phyloP scores from a whole-genome alignment of 176 grass and related monocot genomes.

The Rhynchospora tenuis region DNA sequence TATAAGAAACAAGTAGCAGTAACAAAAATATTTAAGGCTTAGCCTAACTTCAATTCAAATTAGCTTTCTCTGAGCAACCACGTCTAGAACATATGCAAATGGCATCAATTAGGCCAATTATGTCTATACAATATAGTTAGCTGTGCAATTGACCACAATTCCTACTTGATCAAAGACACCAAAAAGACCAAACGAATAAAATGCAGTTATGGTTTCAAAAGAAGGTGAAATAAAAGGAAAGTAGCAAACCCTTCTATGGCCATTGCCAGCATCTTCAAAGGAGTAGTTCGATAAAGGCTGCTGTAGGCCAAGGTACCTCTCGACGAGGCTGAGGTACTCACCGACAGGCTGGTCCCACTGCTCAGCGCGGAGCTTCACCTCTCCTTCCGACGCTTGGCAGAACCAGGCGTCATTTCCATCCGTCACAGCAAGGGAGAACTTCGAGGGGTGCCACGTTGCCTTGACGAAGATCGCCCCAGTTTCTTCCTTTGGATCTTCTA shows the following conservation, averaged over 20 bases:
- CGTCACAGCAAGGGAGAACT: slow-evolving; percentile 73
- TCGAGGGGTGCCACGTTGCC: slow-evolving; percentile 64
- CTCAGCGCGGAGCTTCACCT: slow-evolving; percentile 82
- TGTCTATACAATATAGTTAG: background rate
- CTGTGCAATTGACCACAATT: background rate
- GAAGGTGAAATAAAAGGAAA: background rate
- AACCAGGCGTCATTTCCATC: slow-evolving; percentile 69
- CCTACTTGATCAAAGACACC: background rate
- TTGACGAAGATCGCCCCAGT: slow-evolving; percentile 46
- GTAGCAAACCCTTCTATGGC: slow-evolving; percentile 47
- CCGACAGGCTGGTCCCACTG: slow-evolving; percentile 80
- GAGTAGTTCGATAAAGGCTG: slow-evolving; percentile 64
- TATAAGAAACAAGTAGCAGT: too few relatives aligned
- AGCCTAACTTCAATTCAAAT: too few relatives aligned
- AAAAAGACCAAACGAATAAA: background rate
- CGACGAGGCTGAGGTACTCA: slow-evolving; percentile 63
- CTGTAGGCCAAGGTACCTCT: slow-evolving; percentile 74
- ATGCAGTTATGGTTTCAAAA: background rate
- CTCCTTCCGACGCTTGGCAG: slow-evolving; percentile 69
- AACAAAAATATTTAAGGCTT: too few relatives aligned
- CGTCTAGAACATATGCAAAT: background rate
- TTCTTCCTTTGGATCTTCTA: slow-evolving; percentile 50
- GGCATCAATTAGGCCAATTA: background rate
- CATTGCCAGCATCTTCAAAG: slow-evolving; percentile 75
- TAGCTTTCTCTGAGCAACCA: background rate